phyloP scores from a whole-genome alignment of 2,329 filamentous ascomycete genomes.

The Falciphora oryzae region DNA sequence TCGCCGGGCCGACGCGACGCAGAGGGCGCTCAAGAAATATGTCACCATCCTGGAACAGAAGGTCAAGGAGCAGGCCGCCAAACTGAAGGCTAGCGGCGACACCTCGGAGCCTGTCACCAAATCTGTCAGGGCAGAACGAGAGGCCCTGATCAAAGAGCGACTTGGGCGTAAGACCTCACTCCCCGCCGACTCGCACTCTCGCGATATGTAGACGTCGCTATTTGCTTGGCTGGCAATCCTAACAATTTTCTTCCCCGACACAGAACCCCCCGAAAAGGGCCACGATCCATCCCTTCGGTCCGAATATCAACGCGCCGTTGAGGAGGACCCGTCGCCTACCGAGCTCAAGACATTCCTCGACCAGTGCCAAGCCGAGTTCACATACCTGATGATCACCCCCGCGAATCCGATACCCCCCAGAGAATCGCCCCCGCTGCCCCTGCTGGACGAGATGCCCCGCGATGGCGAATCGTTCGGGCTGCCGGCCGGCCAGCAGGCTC shows the following conservation, averaged over 20 bases:
- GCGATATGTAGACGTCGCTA: neutral
- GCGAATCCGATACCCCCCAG: constrained; percentile 61
- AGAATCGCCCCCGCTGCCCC: constrained; percentile 52
- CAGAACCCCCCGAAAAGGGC: constrained; percentile 38
- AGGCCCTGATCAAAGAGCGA: constrained; percentile 50
- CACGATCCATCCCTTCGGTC: constrained; percentile 22
- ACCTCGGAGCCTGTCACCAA: constrained; percentile 28
- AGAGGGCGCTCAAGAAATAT: constrained; percentile 86
- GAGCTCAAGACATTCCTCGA: constrained; percentile 58
- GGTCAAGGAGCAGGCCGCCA: constrained; percentile 73
- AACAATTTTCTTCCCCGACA: constrained; percentile 14
- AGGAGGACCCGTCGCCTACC: constrained; percentile 45
- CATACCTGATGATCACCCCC: constrained; percentile 62
- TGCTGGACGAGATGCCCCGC: constrained; percentile 50
- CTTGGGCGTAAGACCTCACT: constrained; percentile 39
- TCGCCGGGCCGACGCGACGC: constrained; percentile 78
- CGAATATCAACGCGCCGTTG: constrained; percentile 38
- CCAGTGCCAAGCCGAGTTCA: constrained; percentile 60
- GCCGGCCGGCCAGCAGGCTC: constrained; percentile 34
- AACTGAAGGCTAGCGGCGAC: constrained; percentile 52
- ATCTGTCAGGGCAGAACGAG: constrained; percentile 45
- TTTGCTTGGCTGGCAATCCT: neutral
- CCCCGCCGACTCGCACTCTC: neutral
- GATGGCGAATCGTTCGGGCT: constrained; percentile 48
- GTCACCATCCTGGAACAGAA: constrained; percentile 85